Evolutionary conservation across 176 grass and related monocot species (phyloP).

Genomic region (Alopecurus myosuroides): DNA sequence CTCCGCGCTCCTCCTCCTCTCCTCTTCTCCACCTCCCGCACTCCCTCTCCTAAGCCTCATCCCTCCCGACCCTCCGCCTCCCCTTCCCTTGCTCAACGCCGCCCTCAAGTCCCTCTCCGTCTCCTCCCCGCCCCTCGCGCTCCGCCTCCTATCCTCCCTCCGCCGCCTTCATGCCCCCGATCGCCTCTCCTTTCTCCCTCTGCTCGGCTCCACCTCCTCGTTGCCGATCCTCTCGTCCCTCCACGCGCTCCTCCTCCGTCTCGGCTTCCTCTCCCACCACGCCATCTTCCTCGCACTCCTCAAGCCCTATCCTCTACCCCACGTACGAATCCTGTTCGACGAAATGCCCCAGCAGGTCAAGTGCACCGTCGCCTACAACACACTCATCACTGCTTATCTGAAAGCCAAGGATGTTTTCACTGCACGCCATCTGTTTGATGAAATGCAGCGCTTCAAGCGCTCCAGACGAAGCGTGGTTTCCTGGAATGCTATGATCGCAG

Average conservation of each 20-base stretch:
- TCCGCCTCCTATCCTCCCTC: conserved; percentile 28
- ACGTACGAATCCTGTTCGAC: conserved; percentile 9
- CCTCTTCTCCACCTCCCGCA: conserved; percentile 10
- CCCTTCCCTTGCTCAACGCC: conserved; percentile 46
- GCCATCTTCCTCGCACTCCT: conserved; percentile 39
- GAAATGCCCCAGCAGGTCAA: conserved; percentile 19
- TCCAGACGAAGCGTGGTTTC: conserved; percentile 48
- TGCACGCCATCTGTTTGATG: conserved; percentile 39
- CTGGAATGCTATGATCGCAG: conserved; percentile 52
- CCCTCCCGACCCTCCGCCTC: conserved; percentile 11
- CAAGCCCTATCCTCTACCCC: conserved; percentile 2
- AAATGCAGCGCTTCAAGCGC: conserved; percentile 34
- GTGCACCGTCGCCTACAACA: conserved; percentile 47
- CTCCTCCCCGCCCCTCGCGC: conserved; percentile 5
- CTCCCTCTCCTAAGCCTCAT: conserved; percentile 8
- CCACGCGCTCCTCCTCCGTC: conserved; percentile 36
- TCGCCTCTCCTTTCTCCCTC: conserved; percentile 24
- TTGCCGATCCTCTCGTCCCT: conserved; percentile 26
- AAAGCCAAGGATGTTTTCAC: neutral
- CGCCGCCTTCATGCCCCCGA: conserved; percentile 23
- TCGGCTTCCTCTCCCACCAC: conserved; percentile 45
- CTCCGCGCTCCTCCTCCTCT: conserved; percentile 45
- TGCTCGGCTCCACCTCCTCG: conserved; percentile 31
- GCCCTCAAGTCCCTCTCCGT: conserved; percentile 38
- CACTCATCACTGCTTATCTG: conserved; percentile 14